These are phyloP conservation scores for Yarrowia osloensis DNA, from an alignment of 805 yeast species.

Conservation along the genomic window DNA sequence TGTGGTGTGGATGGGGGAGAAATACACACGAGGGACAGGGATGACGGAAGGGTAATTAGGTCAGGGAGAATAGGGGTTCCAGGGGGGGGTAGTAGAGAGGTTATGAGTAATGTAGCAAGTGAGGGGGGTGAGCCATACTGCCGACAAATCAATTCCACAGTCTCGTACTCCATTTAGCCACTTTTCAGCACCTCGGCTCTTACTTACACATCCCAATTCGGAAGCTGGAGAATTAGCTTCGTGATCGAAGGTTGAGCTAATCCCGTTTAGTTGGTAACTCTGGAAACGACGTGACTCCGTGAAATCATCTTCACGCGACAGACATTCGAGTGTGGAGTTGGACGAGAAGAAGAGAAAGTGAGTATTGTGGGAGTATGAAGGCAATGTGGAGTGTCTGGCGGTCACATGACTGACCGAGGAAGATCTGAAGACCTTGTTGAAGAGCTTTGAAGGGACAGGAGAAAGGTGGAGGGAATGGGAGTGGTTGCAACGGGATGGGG, in stretches of 20 bases:
- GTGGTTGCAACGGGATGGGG: no score
- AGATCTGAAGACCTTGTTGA: no score
- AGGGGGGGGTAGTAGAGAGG: background rate
- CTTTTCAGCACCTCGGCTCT: background rate
- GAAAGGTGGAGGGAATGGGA: no score
- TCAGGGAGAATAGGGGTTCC: background rate
- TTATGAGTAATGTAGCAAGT: background rate
- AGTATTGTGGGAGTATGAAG: no score
- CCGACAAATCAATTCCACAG: no score
- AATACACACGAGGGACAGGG: background rate
- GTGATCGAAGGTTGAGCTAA: background rate
- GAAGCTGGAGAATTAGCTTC: background rate
- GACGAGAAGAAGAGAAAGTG: no score
- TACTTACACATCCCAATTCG: constrained; percentile 10
- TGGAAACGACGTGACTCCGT: constrained; percentile 20
- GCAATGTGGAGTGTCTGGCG: background rate
- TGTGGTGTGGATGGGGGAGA: background rate
- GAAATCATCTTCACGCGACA: constrained; percentile 21
- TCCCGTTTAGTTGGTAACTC: background rate
- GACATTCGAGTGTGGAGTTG: no score
- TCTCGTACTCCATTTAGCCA: no score
- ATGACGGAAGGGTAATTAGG: background rate
- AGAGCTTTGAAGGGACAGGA: no score
- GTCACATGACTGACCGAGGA: no score
- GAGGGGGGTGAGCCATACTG: no score